Base-by-base conservation (phyloP, 2,329 filamentous ascomycete genomes). In the Raffaelea albimanens region DNA sequence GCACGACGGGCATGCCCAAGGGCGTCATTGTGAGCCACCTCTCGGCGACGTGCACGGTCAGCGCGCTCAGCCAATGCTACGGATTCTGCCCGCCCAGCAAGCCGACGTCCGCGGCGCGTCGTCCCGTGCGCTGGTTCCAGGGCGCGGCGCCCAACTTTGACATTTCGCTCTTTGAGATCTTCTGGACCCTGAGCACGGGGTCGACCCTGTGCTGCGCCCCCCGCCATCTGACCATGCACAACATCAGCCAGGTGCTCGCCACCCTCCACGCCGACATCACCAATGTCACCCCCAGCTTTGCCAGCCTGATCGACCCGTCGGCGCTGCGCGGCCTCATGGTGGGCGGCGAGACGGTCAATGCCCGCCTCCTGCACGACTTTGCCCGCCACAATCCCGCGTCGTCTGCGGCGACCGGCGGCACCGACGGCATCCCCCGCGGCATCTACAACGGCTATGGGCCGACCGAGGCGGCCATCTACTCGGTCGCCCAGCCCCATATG, bases 1-100 rank as follows among this genome's bases (percentile, higher is more conserved):
- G 72, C 33, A 81, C 75, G n/a, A 80, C 76, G 0, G 76, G 75
- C 5, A 67, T 67, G 25, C 76, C 76, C 2, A 80, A 80, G 54
- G 76, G 76, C 2, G 76, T 80, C 8, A 71, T 80, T 56, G 68
- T 80, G 19, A 71, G 69, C 19, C 78, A 82, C 52, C 41, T 59
- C 5, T 58, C 62, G 1, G 59, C 53, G 22, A 41, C 59, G 3
- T 64, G 61, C 44, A 63, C 62, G 2, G 56, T 65, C 16, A 51
- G 56, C 5, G 58, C 61, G 1, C 57, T 63, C 44, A 55, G 57
- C 55, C 18, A 54, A 50, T 2, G 44, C 50, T 43, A 49, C 31
- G 33, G 39, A 16, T 38, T 58, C 53, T 38, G 34, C 18, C 13
- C 13, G 13, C 14, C 14, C 14, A 18, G 29, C 23, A 34, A 23